Evolutionary conservation across 495 filamentous ascomycete species (phyloP), one percentile per base, ranked within the genome.

Genomic region (Penicillium dipodomyicola): DNA sequence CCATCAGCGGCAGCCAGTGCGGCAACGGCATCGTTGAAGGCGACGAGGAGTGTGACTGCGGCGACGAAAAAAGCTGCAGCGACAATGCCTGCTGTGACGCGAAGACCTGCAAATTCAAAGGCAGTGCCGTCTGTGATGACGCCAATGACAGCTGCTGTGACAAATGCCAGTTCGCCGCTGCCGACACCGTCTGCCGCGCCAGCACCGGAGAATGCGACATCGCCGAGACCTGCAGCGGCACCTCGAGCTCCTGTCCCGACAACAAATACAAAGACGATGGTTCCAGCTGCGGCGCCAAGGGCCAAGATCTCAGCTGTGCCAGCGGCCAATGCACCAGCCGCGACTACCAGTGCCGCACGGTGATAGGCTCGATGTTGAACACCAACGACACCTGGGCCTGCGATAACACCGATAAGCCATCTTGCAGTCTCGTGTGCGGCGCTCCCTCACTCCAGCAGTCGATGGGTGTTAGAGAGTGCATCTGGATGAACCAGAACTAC

Each of bases 11-110:
- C 61, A 87, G 86, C 56, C 85, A 90, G 65, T 98, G 94, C 68
- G 94, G 94, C 48, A 98, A 98, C 70, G 94, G 94, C 44, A 97
- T 98, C 58, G 95, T 98, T 40, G 94, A 98, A 71, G 71, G 80
- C 10, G 94, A 90, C 59, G 94, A 98, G 72, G 88, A 98, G 15
- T 98, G 94, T 71, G 94, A 98, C 73, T 98, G 94, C 65, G 95
- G 94, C 51, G 94, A 92, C 41, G 68, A 69, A 7, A 72, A 75
- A 30, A 82, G 81, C 41, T 98, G 94, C 69, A 83, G 76, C 17
- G 70, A 77, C 60, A 90, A 98, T 71, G 54, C 63, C 25, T 98
- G 94, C 77, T 98, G 94, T 70, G 80, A 98, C 62, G 72, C 92
- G 3, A 84, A 70, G 6, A 97, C 95, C 12, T 98, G 94, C 83